Conservation (phyloP, 257 asterid species). For the Cordia subcordata region DNA sequence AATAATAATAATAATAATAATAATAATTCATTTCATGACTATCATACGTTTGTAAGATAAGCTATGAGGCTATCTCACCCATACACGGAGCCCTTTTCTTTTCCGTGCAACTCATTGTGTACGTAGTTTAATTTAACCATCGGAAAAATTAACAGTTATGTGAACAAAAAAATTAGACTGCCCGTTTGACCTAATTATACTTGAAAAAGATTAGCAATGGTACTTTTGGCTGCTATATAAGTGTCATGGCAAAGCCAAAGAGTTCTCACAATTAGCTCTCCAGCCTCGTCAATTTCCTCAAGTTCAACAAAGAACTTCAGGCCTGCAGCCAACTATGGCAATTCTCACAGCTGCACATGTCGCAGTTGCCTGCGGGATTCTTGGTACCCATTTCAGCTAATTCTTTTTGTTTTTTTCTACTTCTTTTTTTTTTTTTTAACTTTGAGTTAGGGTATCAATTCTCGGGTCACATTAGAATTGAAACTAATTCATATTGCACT, state of each 20-base stretch:
- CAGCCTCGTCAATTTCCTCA: background rate
- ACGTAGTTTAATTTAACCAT: background rate
- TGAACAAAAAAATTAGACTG: slow-evolving; percentile 15
- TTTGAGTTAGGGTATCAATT: too few species aligned
- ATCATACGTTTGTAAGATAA: too few species aligned
- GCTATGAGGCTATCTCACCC: too few species aligned
- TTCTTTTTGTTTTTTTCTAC: too few species aligned
- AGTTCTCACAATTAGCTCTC: background rate
- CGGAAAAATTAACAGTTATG: background rate
- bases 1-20: too few species aligned
- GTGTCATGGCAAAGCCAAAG: slow-evolving; percentile 8
- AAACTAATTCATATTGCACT: too few species aligned
- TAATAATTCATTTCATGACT: too few species aligned
- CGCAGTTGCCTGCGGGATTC: slow-evolving; percentile 60
- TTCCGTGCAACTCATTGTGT: background rate
- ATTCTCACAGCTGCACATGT: slow-evolving; percentile 12
- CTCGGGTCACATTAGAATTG: too few species aligned
- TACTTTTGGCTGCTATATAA: slow-evolving; percentile 36
- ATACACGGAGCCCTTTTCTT: too few species aligned
- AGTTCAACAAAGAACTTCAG: slow-evolving; percentile 2
- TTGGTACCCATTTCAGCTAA: slow-evolving; percentile 36
- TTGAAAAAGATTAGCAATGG: slow-evolving; percentile 2
- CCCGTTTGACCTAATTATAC: slow-evolving; percentile 29
- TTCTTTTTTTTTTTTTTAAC: too few species aligned
- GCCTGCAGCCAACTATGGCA: slow-evolving; percentile 44